Evolutionary conservation across 83 land plant species (phyloP), one percentile per base, ranked within the genome.

Genomic region (Diphasiastrum complanatum): DNA sequence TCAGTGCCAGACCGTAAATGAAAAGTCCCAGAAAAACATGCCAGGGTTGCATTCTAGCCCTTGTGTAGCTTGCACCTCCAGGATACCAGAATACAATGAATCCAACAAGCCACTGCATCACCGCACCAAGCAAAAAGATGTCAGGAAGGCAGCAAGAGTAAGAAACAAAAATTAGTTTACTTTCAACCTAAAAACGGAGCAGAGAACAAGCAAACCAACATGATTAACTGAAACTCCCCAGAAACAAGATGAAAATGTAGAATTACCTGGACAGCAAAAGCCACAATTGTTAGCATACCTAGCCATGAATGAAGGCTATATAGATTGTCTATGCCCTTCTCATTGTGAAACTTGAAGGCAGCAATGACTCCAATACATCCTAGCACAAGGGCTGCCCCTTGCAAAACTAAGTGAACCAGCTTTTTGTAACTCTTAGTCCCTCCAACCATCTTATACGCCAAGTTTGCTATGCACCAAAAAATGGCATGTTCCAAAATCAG

Each of bases 291-390:
- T 32, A 30, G 10, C 11, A 55, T 24, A 12, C 59, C 59, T 35
- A 55, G 35, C 59, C 59, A 55, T 14, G 59, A 55, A 55, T 55
- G 59, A 31, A 55, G 31, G 34, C 59, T 55, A 32, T 55, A 55
- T 14, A 27, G 31, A 30, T 55, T 55, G 59, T 55, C 59, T 27
- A 55, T 55, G 18, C 35, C 38, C 35, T 30, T 55, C 38, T 55
- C 59, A 55, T 55, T 55, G 19, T 55, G 59, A 30, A 55, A 55
- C 34, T 55, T 55, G 35, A 27, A 30, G 5, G 59, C 59, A 16
- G 59, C 59, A 27, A 26, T 11, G 27, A 55, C 0, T 16, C 59
- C 59, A 20, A 55, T 11, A 26, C 11, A 6, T 55, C 59, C 59
- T 35, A 55, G 34, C 14, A 55, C 14, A 14, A 55, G 34, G 16